Conservation (phyloP, 2,329 filamentous ascomycete genomes). For the Talaromyces atroroseus region DNA sequence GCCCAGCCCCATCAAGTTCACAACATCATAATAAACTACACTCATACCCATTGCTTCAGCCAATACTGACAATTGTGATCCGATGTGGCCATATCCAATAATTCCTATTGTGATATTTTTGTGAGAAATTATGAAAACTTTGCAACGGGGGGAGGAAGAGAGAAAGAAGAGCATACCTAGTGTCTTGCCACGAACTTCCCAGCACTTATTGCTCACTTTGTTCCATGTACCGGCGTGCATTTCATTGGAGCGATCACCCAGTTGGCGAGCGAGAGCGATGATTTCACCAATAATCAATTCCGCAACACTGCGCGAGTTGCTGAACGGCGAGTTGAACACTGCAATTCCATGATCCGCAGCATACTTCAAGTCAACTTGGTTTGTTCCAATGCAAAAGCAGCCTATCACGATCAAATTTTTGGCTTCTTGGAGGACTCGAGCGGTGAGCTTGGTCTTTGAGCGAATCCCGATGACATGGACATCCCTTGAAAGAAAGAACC, state of each 20-base stretch:
- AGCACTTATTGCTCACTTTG: conserved; percentile 93
- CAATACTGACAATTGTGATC: conserved; percentile 88
- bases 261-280: conserved; percentile 82
- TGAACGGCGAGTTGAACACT: conserved; percentile 98
- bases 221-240: conserved; percentile 96
- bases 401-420: conserved; percentile 94
- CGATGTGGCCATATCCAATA: conserved; percentile 95
- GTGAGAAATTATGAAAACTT: neutral
- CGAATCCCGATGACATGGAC: conserved; percentile 97
- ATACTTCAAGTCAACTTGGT: conserved; percentile 42
- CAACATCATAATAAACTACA: conserved; percentile 93
- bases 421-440: conserved; percentile 76
- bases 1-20: conserved; percentile 91
- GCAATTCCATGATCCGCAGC: conserved; percentile 63
- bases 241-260: conserved; percentile 88
- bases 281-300: conserved; percentile 94
- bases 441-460: conserved; percentile 92
- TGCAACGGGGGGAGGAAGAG: neutral
- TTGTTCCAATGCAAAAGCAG: conserved; percentile 98
- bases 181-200: conserved; percentile 97
- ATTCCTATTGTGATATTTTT: conserved; percentile 56
- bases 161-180: conserved; percentile 64
- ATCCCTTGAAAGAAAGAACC: conserved; percentile 52
- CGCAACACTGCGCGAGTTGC: conserved; percentile 93
- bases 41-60: conserved; percentile 97